These are phyloP conservation scores for Heritiera fomes DNA, from an alignment of 345 rosid genomes.

Conservation along the genomic window DNA sequence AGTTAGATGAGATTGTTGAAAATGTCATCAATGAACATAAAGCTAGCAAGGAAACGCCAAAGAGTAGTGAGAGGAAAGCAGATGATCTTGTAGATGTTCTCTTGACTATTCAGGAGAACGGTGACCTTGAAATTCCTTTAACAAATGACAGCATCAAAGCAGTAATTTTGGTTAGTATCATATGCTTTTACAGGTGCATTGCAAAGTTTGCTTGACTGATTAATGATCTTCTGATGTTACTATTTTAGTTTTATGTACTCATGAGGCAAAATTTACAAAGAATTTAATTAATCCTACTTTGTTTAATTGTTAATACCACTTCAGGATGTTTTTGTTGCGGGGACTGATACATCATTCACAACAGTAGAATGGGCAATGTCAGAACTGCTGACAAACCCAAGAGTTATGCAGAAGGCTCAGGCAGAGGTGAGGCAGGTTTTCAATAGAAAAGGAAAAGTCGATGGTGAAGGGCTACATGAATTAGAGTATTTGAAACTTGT, in stretches of 20 bases:
- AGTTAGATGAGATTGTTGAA: slow-evolving; percentile 24
- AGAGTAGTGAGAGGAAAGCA: neutral
- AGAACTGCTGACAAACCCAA: neutral
- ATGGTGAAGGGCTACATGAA: neutral
- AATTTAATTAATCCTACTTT: no score
- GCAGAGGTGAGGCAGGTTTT: neutral
- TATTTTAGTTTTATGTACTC: no score
- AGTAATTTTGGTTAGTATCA: neutral
- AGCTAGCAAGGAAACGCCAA: neutral
- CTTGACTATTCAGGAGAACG: slow-evolving; percentile 13
- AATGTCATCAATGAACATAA: slow-evolving; percentile 23
- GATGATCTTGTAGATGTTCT: slow-evolving; percentile 18
- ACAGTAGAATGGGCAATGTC: slow-evolving; percentile 9
- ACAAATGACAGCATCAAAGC: slow-evolving; percentile 15
- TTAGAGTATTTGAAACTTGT: neutral
- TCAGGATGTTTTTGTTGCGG: slow-evolving; percentile 3
- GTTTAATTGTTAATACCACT: neutral
- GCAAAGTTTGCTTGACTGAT: neutral
- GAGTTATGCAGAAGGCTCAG: slow-evolving; percentile 1
- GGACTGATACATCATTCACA: slow-evolving; percentile 12
- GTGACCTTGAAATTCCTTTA: slow-evolving; percentile 8
- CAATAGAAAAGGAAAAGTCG: neutral
- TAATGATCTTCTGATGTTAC: neutral
- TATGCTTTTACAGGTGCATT: neutral
- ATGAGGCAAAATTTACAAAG: no score